A percentile compares a stretch with the other conserved stretches of the same genome.
Evolutionary conservation across 2,329 filamentous ascomycete species (phyloP).

Genomic region (Shiraia bambusicola): DNA sequence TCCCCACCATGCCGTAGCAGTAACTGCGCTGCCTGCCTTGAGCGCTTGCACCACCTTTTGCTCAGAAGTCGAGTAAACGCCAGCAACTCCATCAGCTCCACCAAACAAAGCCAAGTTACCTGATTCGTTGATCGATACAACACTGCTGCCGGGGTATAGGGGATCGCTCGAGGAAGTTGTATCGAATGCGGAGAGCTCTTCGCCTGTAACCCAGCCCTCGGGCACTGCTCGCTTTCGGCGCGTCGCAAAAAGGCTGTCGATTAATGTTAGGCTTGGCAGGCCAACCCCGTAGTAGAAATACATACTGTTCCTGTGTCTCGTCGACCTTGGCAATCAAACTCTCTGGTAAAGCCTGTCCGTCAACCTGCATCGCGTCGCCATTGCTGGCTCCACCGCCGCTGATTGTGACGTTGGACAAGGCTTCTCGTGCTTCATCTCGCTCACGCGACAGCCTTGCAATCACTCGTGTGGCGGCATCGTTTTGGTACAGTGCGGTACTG

Average conservation of each 20-base stretch:
- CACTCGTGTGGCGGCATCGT: conserved; percentile 93
- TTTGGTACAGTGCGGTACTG: conserved; percentile 90
- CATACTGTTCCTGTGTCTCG: conserved; percentile 76
- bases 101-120: conserved; percentile 72
- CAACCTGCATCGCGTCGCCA: conserved; percentile 91
- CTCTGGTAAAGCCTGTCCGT: conserved; percentile 74
- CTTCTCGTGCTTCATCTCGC: conserved; percentile 87
- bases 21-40: conserved; percentile 65
- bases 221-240: conserved; percentile 88
- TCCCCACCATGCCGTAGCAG: conserved; percentile 65
- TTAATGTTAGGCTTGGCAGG: conserved; percentile 23
- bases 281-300: conserved; percentile 15
- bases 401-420: conserved; percentile 81
- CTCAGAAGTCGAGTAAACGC: conserved; percentile 76
- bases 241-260: conserved; percentile 73
- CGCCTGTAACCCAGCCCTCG: conserved; percentile 77
- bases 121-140: conserved; percentile 59
- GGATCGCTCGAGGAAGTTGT: conserved; percentile 56
- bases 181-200: conserved; percentile 66
- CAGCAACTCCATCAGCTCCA: conserved; percentile 71
- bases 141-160: conserved; percentile 60
- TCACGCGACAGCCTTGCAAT: conserved; percentile 90
- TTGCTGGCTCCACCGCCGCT: conserved; percentile 56
- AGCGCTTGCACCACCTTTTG: conserved; percentile 73
- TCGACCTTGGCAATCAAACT: conserved; percentile 73